phyloP scores from a whole-genome alignment of 169 alveolate genomes.

The Plasmodium knowlesi region DNA sequence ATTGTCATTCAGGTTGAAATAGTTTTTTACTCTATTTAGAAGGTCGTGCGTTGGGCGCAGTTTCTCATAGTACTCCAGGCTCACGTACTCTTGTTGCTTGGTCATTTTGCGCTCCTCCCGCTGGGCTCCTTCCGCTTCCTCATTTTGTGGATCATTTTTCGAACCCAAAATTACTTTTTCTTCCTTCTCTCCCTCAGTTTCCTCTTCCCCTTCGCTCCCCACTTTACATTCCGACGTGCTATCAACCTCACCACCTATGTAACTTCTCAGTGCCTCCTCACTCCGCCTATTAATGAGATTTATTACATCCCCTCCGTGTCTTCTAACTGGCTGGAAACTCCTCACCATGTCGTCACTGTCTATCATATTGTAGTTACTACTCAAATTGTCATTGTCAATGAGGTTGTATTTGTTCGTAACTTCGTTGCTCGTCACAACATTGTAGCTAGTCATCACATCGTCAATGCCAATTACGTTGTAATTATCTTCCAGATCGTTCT shows the following conservation, averaged over 20 bases:
- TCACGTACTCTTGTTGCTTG: slow-evolving; percentile 70
- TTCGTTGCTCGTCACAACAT: not conserved
- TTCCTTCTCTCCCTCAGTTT: not conserved
- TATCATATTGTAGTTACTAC: not conserved
- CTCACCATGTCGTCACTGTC: slow-evolving; percentile 6
- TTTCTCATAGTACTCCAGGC: slow-evolving; percentile 50
- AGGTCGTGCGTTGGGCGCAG: slow-evolving; percentile 17
- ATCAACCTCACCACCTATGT: not conserved
- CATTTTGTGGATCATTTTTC: not conserved
- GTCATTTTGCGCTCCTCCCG: slow-evolving; percentile 17
- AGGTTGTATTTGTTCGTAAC: not conserved
- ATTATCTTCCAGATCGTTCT: not conserved
- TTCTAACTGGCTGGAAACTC: not conserved
- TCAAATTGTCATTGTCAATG: slow-evolving; percentile 2
- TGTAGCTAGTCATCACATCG: not conserved
- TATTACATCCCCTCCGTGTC: slow-evolving; percentile 3
- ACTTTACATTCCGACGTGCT: not conserved
- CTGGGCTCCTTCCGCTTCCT: not conserved
- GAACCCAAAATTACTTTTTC: too few species aligned
- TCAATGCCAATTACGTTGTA: not conserved
- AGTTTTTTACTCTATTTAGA: slow-evolving; percentile 51
- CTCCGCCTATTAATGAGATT: slow-evolving; percentile 26
- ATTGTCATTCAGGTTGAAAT: slow-evolving; percentile 63
- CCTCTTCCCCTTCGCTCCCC: not conserved
- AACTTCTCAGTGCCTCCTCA: slow-evolving; percentile 33